Conservation (phyloP, 2,329 filamentous ascomycete genomes). For the Aureobasidium sp. region DNA sequence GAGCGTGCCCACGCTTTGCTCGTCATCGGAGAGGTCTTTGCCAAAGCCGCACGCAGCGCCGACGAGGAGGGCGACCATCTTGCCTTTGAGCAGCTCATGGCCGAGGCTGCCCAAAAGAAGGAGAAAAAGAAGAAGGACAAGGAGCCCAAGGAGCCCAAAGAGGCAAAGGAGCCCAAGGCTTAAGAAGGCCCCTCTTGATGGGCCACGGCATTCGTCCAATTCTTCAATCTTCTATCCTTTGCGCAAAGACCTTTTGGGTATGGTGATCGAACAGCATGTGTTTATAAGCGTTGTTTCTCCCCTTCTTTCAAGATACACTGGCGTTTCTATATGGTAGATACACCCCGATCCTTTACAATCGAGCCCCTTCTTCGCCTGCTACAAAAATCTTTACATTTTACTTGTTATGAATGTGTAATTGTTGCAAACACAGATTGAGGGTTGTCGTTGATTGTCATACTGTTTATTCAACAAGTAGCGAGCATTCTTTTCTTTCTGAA, state of each 20-base stretch:
- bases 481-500: no score
- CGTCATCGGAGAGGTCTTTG: conserved; percentile 81
- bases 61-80: conserved; percentile 99
- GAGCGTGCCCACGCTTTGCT: conserved; percentile 87
- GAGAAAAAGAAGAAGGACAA: conserved; percentile 55
- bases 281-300: neutral
- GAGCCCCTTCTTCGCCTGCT: neutral
- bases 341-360: neutral
- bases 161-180: neutral
- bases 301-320: neutral
- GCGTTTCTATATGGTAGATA: neutral
- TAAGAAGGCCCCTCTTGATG: neutral
- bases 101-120: conserved; percentile 93
- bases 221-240: neutral
- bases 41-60: conserved; percentile 59
- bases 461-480: no score
- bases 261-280: neutral
- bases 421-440: neutral
- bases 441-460: neutral
- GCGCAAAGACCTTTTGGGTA: neutral
- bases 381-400: neutral
- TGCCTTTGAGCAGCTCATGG: conserved; percentile 96
- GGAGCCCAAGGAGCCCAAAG: neutral
- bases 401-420: neutral
- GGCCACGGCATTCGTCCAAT: neutral